phyloP scores from a whole-genome alignment of 208 protist genomes.

The Porcisia hertigi region DNA sequence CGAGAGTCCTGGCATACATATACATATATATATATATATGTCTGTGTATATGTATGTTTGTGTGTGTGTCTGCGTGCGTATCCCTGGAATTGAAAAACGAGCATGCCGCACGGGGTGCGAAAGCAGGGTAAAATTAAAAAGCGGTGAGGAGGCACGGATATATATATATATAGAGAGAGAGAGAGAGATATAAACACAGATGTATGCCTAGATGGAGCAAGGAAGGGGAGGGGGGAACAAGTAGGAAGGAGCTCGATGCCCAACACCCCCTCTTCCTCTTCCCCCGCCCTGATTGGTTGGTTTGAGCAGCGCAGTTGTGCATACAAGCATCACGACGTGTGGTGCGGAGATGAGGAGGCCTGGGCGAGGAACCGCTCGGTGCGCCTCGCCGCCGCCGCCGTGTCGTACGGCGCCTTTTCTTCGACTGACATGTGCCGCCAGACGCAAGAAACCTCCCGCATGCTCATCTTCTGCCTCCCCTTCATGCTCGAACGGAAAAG shows the following conservation, averaged over 20 bases:
- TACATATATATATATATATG: not conserved
- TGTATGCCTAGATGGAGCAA: not conserved
- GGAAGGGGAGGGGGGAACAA: constrained; percentile 4
- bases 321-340: too few relatives aligned
- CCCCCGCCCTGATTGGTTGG: not conserved
- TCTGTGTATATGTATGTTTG: not conserved
- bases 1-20: not conserved
- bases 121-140: not conserved
- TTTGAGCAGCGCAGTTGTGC: not conserved
- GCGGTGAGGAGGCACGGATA: not conserved
- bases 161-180: too few relatives aligned
- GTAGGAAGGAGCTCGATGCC: not conserved
- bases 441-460: constrained; percentile 23
- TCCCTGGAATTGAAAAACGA: constrained; percentile 3
- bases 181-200: not conserved
- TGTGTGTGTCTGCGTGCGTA: not conserved
- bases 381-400: constrained; percentile 45
- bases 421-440: constrained; percentile 49
- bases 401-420: constrained; percentile 66
- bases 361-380: constrained; percentile 20
- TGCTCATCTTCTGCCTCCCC: constrained; percentile 6
- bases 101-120: not conserved
- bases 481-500: constrained; percentile 34
- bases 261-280: not conserved
- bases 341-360: not conserved